These are phyloP conservation scores for Quercus robur DNA, from an alignment of 306 rosid genomes.

Conservation along the genomic window DNA sequence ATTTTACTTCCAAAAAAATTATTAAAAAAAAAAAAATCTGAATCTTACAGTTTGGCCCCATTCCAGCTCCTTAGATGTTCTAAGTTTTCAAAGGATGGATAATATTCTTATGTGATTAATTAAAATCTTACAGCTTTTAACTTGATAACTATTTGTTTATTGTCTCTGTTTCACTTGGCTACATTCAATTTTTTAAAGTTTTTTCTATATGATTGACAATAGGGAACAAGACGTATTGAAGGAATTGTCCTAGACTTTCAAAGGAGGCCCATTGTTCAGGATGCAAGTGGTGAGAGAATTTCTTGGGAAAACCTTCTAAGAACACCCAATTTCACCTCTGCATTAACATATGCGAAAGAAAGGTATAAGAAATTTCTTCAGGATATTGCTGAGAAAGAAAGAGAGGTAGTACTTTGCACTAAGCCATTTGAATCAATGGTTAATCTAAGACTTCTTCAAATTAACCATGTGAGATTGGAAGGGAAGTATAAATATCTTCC, in stretches of 20 bases:
- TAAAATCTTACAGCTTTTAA: neutral
- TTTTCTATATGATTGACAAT: neutral
- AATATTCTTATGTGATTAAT: too few relatives aligned
- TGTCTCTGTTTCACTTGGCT: neutral
- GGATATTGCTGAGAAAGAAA: conserved; percentile 21
- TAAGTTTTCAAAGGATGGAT: too few relatives aligned
- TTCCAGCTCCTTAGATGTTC: too few relatives aligned
- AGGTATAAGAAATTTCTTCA: conserved; percentile 20
- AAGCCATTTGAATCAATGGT: conserved; percentile 38
- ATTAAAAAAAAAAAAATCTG: too few relatives aligned
- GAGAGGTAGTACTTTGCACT: conserved; percentile 23
- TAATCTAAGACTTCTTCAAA: conserved; percentile 51
- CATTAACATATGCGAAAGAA: conserved; percentile 27
- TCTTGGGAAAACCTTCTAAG: conserved; percentile 21
- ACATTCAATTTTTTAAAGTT: neutral
- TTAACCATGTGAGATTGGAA: conserved; percentile 43
- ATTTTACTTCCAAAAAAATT: too few relatives aligned
- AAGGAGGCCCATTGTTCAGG: neutral
- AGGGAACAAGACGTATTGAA: conserved; percentile 38
- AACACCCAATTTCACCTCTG: conserved; percentile 26
- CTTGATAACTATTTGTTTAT: neutral
- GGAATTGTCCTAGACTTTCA: conserved; percentile 55
- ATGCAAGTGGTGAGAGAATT: conserved; percentile 12
- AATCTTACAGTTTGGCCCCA: too few relatives aligned
- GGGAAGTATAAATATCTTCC: conserved; percentile 45